A percentile compares a stretch with the other conserved stretches of the same genome.
These are phyloP conservation scores for Aphanocladium album DNA, from an alignment of 2,329 filamentous ascomycete genomes.

Conservation along the genomic window DNA sequence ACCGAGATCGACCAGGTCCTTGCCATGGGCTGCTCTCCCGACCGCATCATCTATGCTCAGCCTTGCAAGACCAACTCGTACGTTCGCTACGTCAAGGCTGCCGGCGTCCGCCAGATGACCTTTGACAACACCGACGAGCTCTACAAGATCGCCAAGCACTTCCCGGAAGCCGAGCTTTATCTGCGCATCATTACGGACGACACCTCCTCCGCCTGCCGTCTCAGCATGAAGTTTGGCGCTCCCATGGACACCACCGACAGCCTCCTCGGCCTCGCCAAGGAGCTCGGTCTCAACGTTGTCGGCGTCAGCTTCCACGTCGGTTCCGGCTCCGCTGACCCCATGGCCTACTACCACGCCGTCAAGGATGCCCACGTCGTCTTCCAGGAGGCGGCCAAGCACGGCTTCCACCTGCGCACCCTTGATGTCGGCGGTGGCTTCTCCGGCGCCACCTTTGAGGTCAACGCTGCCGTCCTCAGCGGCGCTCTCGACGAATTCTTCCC, in stretches of 20 bases:
- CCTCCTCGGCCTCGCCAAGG: constrained; percentile 73
- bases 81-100: constrained; percentile 78
- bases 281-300: constrained; percentile 82
- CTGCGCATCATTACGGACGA: constrained; percentile 96
- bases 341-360: constrained; percentile 85
- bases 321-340: constrained; percentile 90
- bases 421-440: constrained; percentile 94
- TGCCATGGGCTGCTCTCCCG: constrained; percentile 73
- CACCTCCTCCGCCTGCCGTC: constrained; percentile 84
- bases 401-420: constrained; percentile 77
- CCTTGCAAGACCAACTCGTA: constrained; percentile 99
- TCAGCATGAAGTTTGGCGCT: constrained; percentile 97
- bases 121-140: constrained; percentile 98
- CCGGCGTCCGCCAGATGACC: constrained; percentile 95
- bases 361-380: constrained; percentile 85
- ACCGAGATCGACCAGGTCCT: constrained; percentile 92
- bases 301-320: constrained; percentile 98
- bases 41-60: constrained; percentile 96
- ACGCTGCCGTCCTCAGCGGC: constrained; percentile 73
- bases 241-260: constrained; percentile 74
- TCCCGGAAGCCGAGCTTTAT: constrained; percentile 82
- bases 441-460: constrained; percentile 84
- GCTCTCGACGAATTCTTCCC: constrained; percentile 89
- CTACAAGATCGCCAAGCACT: constrained; percentile 93
- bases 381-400: constrained; percentile 70